Evolutionary conservation across 108 stramenopile species (phyloP), one percentile per base, ranked within the genome.

Genomic region (Schizochytrium sp.): DNA sequence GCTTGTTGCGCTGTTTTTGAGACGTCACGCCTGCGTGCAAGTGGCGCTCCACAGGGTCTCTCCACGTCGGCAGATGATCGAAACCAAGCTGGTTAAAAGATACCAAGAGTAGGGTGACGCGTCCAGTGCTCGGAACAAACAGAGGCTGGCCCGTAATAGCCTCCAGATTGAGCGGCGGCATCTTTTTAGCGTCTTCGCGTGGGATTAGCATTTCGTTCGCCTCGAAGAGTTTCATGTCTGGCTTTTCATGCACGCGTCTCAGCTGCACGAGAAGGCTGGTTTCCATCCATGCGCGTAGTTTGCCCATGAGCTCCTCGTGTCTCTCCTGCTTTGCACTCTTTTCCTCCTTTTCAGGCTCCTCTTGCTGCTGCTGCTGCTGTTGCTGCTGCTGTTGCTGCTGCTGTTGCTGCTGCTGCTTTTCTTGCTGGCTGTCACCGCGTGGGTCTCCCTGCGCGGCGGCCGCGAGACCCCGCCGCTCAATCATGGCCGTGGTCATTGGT

Each of bases 161-260:
- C 51, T 83, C 23, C 19, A 53, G 10, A 12, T 6, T 21, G 43
- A 83, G 51, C 45, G 45, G 45, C 28, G 76, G 76, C 48, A 83
- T 83, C 51, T 53, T 18, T 45, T 53, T 16, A 3, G 48, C 76
- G 12, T 83, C 48, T 34, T 83, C 76, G 10, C 76, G 6, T 10
- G 41, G 63, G 6, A 69, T 69, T 2, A 83, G 45, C 48, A 25
- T 23, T 23, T 53, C 76, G 23, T 83, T 3, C 45, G 18, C 51
- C 45, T 83, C 76, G 51, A 83, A 83, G 48, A 83, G 76, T 83
- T 83, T 83, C 76, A 83, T 53, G 51, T 83, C 76, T 12, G 45
- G 45, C 48, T 12, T 23, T 1, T 83, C 76, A 23, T 83, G 12
- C 51, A 83, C 76, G 48, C 76, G 76, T 18, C 51, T 47, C 45